Conservation (phyloP, 306 rosid genomes). For the Morella rubra region DNA sequence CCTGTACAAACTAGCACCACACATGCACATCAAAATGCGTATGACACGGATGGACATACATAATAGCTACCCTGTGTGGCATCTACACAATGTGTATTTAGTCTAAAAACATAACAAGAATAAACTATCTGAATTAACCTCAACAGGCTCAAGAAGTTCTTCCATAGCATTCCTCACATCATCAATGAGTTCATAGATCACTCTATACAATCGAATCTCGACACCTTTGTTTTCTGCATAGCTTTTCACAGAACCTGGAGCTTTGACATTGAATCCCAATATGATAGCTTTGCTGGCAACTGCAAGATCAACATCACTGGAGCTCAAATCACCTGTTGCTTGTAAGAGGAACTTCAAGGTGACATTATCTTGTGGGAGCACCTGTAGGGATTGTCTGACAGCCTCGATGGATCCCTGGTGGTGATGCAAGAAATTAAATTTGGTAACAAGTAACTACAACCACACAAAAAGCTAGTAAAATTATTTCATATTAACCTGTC, state of each 20-base stretch:
- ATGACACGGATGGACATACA: not conserved
- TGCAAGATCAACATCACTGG: constrained; percentile 96
- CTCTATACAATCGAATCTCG: constrained; percentile 87
- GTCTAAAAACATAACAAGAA: not conserved
- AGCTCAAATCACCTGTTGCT: constrained; percentile 85
- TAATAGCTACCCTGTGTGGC: not conserved
- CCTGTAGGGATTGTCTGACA: constrained; percentile 87
- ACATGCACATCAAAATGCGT: not conserved
- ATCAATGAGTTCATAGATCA: constrained; percentile 88
- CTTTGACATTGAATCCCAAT: constrained; percentile 80
- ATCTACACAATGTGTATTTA: not conserved
- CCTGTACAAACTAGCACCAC: not conserved
- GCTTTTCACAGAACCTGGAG: constrained; percentile 80
- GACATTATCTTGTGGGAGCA: constrained; percentile 88
- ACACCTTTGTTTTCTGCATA: constrained; percentile 83
- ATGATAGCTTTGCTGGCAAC: constrained; percentile 83
- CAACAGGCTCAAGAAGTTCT: constrained; percentile 82
- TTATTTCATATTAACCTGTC: constrained; percentile 9
- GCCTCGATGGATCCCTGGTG: constrained; percentile 94
- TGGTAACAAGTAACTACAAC: constrained; percentile 21
- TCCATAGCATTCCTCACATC: constrained; percentile 96
- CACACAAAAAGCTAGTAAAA: constrained; percentile 22
- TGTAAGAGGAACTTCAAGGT: constrained; percentile 87
- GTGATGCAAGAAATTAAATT: constrained; percentile 23
- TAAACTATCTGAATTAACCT: constrained; percentile 50